Base-by-base conservation (phyloP, 306 rosid genomes). In the Cucumis cinereus region DNA sequence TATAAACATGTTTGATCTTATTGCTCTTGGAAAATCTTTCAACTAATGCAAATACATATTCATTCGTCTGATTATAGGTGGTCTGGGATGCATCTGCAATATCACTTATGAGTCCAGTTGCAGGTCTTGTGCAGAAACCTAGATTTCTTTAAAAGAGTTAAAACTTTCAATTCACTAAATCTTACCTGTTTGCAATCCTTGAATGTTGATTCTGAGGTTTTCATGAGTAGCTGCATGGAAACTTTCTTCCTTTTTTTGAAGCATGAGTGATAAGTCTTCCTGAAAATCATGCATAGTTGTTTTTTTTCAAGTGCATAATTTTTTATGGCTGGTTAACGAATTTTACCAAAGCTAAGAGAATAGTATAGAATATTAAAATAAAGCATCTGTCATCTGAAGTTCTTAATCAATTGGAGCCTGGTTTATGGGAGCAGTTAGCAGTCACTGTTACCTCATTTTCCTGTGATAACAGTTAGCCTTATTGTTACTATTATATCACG, bases 1-100 rank as follows among this genome's bases (percentile, higher is more conserved):
- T 36, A 54, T 55, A 30, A 63, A 35, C 67, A 22, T 56, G 57
- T 26, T 49, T 71, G 45, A 72, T 52, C 26, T 52, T 52, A 20
- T 7, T 53, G 40, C 28, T 17, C 60, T 72, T 72, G 61, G 45
- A 50, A 28, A 28, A 52, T 72, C 28, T n/a, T 72, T 36, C 68
- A 58, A 75, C 69, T 58, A 59, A 59, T 59, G 43, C 41, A 23
- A 23, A 59, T 43, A 45, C 54, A 11, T 19, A 57, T 26, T 17
- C 60, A 62, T 56, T 63, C 72, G 63, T 41, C 38, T 76, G 36
- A 43, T 85, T 69, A 83, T 88, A 94, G 99, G 86, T 82, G 88
- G 52, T 68, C 89, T 83, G 82, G 99, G 96, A 78, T 94, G 96
- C 81, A 85, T 94, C 88, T 94, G 99, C 87, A 89, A 88, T 78